These are phyloP conservation scores for Allium sativum DNA, from an alignment of 106 monocot species.

Conservation along the genomic window DNA sequence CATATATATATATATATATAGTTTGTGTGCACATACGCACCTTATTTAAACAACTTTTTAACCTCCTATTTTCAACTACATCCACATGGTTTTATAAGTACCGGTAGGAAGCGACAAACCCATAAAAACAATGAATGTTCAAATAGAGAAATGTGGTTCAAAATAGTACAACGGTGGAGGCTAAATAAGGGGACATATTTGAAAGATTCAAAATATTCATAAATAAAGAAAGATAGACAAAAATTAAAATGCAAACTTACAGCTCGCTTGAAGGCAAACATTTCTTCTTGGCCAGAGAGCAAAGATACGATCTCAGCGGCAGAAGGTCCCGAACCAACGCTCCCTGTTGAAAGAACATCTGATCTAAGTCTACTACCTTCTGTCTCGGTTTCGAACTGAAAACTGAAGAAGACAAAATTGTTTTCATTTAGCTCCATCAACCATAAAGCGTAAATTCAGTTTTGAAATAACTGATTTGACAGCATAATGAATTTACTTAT, in stretches of 20 bases:
- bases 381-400: slow-evolving; percentile 87
- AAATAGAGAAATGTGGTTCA: neutral
- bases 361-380: slow-evolving; percentile 57
- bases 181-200: no score
- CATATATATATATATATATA: no score
- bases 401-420: slow-evolving; percentile 34
- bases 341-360: slow-evolving; percentile 66
- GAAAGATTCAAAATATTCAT: neutral
- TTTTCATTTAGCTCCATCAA: no score
- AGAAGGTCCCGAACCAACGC: slow-evolving; percentile 32
- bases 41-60: no score
- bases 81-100: neutral
- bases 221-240: neutral
- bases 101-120: neutral
- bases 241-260: slow-evolving; percentile 25
- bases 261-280: slow-evolving; percentile 90
- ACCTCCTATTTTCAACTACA: neutral
- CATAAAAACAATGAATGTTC: no score
- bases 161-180: no score
- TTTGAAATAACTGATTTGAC: neutral
- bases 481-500: neutral
- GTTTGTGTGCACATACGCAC: no score
- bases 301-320: slow-evolving; percentile 50
- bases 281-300: slow-evolving; percentile 74
- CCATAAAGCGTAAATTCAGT: no score